phyloP scores from a whole-genome alignment of 1,284 basidiomycete species.

The Trichosporon coremiiforme region DNA sequence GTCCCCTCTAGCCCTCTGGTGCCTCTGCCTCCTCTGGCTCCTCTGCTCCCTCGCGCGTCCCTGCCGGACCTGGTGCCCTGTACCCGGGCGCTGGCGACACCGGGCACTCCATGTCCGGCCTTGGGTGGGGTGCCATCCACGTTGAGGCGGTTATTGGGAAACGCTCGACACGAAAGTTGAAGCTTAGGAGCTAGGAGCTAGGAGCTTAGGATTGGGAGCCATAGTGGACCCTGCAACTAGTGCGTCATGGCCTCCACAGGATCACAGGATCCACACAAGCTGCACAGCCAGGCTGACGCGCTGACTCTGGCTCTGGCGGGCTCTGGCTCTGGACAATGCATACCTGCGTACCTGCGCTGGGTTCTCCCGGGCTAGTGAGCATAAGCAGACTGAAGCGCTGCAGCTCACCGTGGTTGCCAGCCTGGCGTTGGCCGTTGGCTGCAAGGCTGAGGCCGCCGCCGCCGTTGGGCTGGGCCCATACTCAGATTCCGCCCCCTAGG shows the following conservation, averaged over 20 bases:
- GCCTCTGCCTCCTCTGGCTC: not conserved
- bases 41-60: not conserved
- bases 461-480: not conserved
- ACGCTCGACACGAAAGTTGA: slow-evolving; percentile 6
- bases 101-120: not conserved
- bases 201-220: slow-evolving; percentile 14
- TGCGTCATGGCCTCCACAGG: slow-evolving; percentile 16
- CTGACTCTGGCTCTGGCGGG: not conserved
- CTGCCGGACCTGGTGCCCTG: slow-evolving; percentile 1
- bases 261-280: not conserved
- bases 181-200: slow-evolving; percentile 10
- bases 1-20: no score
- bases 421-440: not conserved
- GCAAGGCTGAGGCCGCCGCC: not conserved
- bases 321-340: not conserved
- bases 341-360: not conserved
- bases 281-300: slow-evolving; percentile 7
- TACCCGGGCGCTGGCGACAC: slow-evolving; percentile 6
- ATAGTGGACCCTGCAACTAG: not conserved
- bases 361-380: not conserved
- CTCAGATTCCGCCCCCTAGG: slow-evolving; percentile 1
- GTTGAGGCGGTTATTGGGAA: not conserved
- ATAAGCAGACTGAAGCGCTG: no score
- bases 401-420: not conserved
- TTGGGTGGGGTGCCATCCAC: not conserved